Percentiles rank a stretch among this genome's conserved stretches.
Conservation (phyloP, 2,329 filamentous ascomycete species). For the Beauveria caledonica region DNA sequence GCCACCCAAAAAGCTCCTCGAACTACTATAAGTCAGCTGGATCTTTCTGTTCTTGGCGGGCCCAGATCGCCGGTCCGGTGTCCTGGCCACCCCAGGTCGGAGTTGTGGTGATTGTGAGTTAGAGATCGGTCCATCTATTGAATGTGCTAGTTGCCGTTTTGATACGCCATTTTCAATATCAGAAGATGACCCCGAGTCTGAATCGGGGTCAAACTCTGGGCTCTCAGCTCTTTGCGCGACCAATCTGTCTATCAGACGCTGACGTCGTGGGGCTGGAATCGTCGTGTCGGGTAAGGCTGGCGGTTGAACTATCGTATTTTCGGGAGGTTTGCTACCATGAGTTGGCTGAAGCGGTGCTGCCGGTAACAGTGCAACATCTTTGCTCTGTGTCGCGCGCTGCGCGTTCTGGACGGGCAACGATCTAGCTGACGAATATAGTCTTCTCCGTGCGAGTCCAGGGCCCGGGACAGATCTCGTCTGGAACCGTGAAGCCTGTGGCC, state of each 20-base stretch:
- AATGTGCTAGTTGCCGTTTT: not conserved
- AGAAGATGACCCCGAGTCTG: constrained; percentile 14
- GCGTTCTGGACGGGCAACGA: not conserved
- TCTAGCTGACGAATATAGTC: not conserved
- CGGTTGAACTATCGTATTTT: not conserved
- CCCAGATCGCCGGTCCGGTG: constrained; percentile 19
- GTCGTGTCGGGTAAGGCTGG: not conserved
- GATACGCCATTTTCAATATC: not conserved
- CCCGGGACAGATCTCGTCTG: not conserved
- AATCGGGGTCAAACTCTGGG: constrained; percentile 19
- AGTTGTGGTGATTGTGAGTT: not conserved
- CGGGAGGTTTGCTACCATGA: too few species aligned
- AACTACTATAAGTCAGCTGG: constrained; percentile 28
- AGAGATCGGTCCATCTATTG: not conserved
- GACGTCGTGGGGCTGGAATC: not conserved
- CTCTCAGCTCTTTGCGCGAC: constrained; percentile 31
- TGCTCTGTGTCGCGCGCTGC: not conserved
- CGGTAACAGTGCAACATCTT: not conserved
- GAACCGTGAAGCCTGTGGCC: not conserved
- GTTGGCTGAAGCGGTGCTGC: not conserved
- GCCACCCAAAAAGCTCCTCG: constrained; percentile 22
- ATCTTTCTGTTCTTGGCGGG: constrained; percentile 24
- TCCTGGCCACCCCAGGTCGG: constrained; percentile 12
- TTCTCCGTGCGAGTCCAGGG: not conserved
- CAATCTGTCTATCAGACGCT: constrained; percentile 35